Base-by-base conservation (phyloP, 2,329 filamentous ascomycete species). In the Clonostachys byssicola region DNA sequence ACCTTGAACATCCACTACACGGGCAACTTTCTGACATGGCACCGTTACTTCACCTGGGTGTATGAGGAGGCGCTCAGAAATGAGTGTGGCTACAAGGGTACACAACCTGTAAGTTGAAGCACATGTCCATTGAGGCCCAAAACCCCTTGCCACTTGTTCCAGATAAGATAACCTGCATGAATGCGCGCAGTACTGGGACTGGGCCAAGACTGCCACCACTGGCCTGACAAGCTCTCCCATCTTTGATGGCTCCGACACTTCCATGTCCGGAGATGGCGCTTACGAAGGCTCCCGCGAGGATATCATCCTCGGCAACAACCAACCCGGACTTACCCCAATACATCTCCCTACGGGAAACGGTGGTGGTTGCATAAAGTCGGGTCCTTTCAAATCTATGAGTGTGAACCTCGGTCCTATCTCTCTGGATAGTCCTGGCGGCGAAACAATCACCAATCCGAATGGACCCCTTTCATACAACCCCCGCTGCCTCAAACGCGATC, bases 351-450 rank as follows among this genome's bases (percentile, higher is more conserved):
- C 74, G 1, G 79, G 76, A 7, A 65, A 62, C 4, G 80, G 81
- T 5, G 79, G 80, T 38, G 80, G 79, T 20, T 82, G 78, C 55
- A 65, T 83, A 4, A 65, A 58, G 13, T 66, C 62, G 0, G 78
- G 78, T 0, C 79, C 79, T 2, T 70, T 81, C n/a, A 59, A 57
- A 30, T 60, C 70, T 51, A 63, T 69, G 56, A 60, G 49, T 1
- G 63, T 73, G 46, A 71, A 67, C 47, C 56, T 73, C 2, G 70
- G 70, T 1, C 70, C 70, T 13, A 60, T 63, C 7, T 56, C 60
- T 5, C 60, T 60, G 6, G 56, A 60, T 12, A 47, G 60, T 2
- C 59, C 60, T 5, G 61, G 59, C 2, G 62, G 46, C 49, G 34
- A 41, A 49, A 53, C 52, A 6, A 49, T 49, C 10, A 42, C 54